Conservation (phyloP, 192 early-diverging fungal genomes). For the Umbelopsis sp. region DNA sequence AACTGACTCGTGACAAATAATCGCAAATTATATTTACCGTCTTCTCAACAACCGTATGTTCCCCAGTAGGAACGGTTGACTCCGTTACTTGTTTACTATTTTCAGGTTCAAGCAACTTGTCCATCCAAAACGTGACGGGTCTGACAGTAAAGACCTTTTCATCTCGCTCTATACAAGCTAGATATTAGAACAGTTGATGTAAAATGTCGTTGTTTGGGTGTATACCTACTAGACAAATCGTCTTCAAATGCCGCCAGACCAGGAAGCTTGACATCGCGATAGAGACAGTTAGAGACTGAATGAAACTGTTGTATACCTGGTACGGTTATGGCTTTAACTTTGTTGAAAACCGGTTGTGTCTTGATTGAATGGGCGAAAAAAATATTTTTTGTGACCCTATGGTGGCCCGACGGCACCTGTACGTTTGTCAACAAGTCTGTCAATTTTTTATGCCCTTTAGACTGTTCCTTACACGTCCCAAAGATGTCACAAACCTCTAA, state of each 20-base stretch:
- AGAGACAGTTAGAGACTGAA: neutral
- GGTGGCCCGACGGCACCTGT: neutral
- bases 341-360: neutral
- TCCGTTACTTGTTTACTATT: constrained; percentile 14
- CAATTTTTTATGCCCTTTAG: constrained; percentile 1
- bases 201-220: neutral
- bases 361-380: neutral
- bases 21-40: constrained; percentile 16
- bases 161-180: neutral
- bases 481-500: constrained; percentile 1
- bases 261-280: neutral
- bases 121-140: constrained; percentile 46
- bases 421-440: neutral
- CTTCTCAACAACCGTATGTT: constrained; percentile 20
- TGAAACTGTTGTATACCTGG: neutral
- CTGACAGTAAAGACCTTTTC: constrained; percentile 20
- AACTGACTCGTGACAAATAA: neutral
- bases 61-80: neutral
- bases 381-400: neutral
- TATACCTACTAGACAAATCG: neutral
- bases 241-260: neutral
- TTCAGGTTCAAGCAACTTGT: constrained; percentile 34
- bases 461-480: neutral
- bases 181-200: neutral
- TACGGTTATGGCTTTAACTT: neutral